These are phyloP conservation scores for Pyronema domesticum DNA, from an alignment of 495 filamentous ascomycete genomes.

Conservation along the genomic window DNA sequence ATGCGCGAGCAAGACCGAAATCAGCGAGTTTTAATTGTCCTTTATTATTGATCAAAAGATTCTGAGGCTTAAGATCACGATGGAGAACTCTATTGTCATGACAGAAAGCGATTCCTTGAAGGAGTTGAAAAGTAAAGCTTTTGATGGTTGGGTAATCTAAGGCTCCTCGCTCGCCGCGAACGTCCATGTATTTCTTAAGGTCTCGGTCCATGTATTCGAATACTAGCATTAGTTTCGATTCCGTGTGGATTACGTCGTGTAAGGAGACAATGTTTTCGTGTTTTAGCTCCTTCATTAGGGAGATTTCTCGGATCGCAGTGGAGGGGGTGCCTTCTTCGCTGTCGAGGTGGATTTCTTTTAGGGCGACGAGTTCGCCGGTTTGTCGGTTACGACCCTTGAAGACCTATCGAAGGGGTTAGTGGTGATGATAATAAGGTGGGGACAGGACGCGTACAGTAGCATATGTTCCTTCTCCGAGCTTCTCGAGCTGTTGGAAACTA, in stretches of 20 bases:
- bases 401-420: conserved; percentile 40
- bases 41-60: conserved; percentile 84
- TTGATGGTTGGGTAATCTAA: conserved; percentile 77
- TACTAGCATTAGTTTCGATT: conserved; percentile 98
- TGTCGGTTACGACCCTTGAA: conserved; percentile 97
- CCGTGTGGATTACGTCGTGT: conserved; percentile 96
- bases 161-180: conserved; percentile 61
- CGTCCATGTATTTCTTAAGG: conserved; percentile 99
- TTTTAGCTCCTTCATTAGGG: conserved; percentile 96
- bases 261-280: conserved; percentile 95
- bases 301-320: conserved; percentile 98
- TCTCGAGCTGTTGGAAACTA: conserved; percentile 97
- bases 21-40: conserved; percentile 86
- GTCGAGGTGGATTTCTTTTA: conserved; percentile 98
- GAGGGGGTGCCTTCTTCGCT: conserved; percentile 95
- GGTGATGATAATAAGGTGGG: background rate
- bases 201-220: conserved; percentile 98
- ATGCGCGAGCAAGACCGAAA: conserved; percentile 81
- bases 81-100: conserved; percentile 91
- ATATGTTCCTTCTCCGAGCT: conserved; percentile 97
- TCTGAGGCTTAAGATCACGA: conserved; percentile 91
- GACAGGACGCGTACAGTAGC: conserved; percentile 54
- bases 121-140: conserved; percentile 91
- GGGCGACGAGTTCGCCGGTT: conserved; percentile 83
- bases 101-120: conserved; percentile 89